Evolutionary conservation across 2,329 filamentous ascomycete species (phyloP), one percentile per base, ranked within the genome.

Genomic region (Amauroascus verrucosus): DNA sequence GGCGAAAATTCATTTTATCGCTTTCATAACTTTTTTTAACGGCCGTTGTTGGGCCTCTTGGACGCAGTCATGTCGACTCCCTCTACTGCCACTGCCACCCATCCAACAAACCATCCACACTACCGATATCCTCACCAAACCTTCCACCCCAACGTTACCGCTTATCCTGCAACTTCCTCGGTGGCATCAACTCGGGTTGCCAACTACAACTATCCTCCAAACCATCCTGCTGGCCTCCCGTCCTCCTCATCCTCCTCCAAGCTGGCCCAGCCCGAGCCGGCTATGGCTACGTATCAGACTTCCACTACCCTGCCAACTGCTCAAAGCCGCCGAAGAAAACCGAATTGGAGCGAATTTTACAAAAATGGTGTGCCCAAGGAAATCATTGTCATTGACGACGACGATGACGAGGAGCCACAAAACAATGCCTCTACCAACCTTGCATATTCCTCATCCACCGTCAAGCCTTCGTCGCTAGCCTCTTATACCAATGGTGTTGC

Each of bases 321-420:
- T 3, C 56, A 56, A 20, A 59, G 57, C 41, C 54, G 58, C 33
- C 53, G 54, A 40, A 45, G 33, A 52, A 59, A 59, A 14, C 85
- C 86, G 48, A 83, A 93, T 69, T 93, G 87, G 87, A 76, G 79
- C 54, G 81, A 78, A 59, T 93, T 90, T 65, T 91, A 90, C 69
- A 85, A 84, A 66, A 90, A 91, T 67, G 87, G 87, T 3, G 72
- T 89, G 24, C 87, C 87, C 22, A 85, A 88, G 66, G 87, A 93
- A 72, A 82, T 93, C 65, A 91, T 93, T 64, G 82, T 91, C 62
- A 93, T 93, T 63, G 82, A 85, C 59, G 77, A 76, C 60, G 58
- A 60, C 33, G 58, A 60, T 38, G 69, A 72, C 57, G 84, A 72
- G 57, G 84, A 90, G 13, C 50, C 28, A 13, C 54, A 61, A 5